Percentiles rank a stretch among this genome's conserved stretches.
Conservation (phyloP, 1,139 yeast genomes). For the Taiozyma sp. region DNA sequence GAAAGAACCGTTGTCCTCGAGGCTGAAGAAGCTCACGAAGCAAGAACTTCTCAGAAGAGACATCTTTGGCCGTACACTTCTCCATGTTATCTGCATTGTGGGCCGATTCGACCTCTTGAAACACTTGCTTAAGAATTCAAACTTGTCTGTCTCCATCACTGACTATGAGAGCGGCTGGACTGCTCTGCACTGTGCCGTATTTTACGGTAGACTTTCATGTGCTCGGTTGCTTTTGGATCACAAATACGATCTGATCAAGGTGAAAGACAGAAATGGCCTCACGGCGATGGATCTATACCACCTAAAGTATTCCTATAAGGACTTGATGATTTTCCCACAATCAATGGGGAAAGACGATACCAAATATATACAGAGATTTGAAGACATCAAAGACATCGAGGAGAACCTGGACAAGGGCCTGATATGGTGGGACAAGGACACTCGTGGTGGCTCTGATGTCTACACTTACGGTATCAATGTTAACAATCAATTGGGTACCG, state of each 20-base stretch:
- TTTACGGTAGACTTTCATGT: conserved; percentile 52
- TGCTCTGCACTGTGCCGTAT: conserved; percentile 67
- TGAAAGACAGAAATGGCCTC: conserved; percentile 63
- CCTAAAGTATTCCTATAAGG: conserved; percentile 17
- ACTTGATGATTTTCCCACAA: conserved; percentile 21
- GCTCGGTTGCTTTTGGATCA: conserved; percentile 45
- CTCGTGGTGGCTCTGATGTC: conserved; percentile 56
- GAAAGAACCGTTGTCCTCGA: conserved; percentile 3
- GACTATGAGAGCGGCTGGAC: conserved; percentile 87
- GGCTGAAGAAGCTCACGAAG: conserved; percentile 31
- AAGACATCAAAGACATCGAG: conserved; percentile 4
- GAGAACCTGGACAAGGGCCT: conserved; percentile 7
- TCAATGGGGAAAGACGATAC: conserved; percentile 19
- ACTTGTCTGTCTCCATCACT: conserved; percentile 38
- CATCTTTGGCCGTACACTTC: conserved; percentile 66
- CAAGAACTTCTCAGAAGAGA: conserved; percentile 52
- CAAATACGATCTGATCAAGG: conserved; percentile 27
- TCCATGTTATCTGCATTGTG: conserved; percentile 53
- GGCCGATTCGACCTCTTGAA: conserved; percentile 46
- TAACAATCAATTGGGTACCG: conserved; percentile 63
- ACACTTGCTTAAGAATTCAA: conserved; percentile 44
- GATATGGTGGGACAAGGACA: conserved; percentile 23
- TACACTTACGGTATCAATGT: conserved; percentile 64
- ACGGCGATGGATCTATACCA: conserved; percentile 56
- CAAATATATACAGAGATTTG: conserved; percentile 15